Percentiles rank a stretch among this genome's conserved stretches.
Conservation (phyloP, 2,329 filamentous ascomycete species). For the Pseudocercospora ulei region DNA sequence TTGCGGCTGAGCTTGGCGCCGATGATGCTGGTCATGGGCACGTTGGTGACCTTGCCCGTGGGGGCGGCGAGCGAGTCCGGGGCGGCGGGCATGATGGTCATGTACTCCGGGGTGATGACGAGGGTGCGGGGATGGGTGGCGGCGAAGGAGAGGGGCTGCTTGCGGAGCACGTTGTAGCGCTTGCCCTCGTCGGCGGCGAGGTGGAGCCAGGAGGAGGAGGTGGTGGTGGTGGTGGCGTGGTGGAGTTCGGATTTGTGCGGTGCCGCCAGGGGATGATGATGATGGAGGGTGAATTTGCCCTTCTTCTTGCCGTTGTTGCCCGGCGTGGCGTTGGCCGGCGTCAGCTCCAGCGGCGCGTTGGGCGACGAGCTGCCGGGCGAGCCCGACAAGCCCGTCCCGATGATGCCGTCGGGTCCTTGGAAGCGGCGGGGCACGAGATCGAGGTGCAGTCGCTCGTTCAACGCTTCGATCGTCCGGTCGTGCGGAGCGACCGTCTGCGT, state of each 20-base stretch:
- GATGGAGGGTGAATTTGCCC: constrained; percentile 42
- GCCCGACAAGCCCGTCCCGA: constrained; percentile 57
- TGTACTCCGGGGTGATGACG: constrained; percentile 74
- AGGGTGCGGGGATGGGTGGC: constrained; percentile 65
- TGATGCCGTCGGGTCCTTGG: constrained; percentile 43
- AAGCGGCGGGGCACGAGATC: constrained; percentile 68
- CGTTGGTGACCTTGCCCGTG: constrained; percentile 61
- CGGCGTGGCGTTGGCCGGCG: constrained; percentile 33
- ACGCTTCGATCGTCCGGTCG: constrained; percentile 68
- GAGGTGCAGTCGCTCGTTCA: constrained; percentile 64
- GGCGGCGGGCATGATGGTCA: constrained; percentile 65
- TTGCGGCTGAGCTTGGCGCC: constrained; percentile 72
- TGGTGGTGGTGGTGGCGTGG: constrained; percentile 19
- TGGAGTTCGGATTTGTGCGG: constrained; percentile 29
- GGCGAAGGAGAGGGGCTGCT: constrained; percentile 72
- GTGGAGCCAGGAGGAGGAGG: constrained; percentile 43
- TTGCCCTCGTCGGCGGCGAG: constrained; percentile 40
- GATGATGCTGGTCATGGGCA: constrained; percentile 72
- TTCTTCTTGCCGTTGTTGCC: constrained; percentile 31
- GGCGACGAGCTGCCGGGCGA: constrained; percentile 62
- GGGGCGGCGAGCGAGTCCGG: constrained; percentile 26
- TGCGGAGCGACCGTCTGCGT: constrained; percentile 65
- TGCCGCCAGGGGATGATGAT: constrained; percentile 60
- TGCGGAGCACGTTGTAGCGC: constrained; percentile 69
- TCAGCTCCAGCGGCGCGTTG: constrained; percentile 53